phyloP scores from a whole-genome alignment of 208 protist genomes.

The Leishmania braziliensis region DNA sequence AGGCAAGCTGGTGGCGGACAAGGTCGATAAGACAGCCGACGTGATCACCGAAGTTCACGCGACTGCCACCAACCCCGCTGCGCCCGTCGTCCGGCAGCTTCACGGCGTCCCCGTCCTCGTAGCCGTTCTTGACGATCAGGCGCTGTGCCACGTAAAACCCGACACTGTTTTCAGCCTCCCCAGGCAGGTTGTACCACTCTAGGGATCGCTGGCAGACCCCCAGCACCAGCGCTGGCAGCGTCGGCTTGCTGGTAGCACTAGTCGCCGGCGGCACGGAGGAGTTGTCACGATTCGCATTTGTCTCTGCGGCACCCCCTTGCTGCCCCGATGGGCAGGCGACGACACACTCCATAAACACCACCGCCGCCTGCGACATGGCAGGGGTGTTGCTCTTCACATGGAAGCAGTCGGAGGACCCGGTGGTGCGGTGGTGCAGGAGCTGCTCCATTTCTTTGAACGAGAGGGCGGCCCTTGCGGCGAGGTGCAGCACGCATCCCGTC shows the following conservation, averaged over 20 bases:
- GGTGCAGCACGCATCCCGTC: conserved; percentile 25
- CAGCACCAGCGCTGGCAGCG: conserved; percentile 46
- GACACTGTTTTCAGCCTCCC: conserved; percentile 66
- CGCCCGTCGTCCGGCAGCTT: conserved; percentile 28
- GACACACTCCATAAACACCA: conserved; percentile 75
- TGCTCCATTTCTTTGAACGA: conserved; percentile 33
- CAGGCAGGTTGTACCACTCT: conserved; percentile 54
- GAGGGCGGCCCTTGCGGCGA: conserved; percentile 18
- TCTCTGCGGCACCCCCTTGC: neutral
- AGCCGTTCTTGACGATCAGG: conserved; percentile 64
- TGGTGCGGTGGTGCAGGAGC: conserved; percentile 21
- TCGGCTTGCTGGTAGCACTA: neutral
- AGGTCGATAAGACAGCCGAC: conserved; percentile 80
- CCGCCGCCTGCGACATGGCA: conserved; percentile 43
- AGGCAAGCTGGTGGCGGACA: conserved; percentile 56
- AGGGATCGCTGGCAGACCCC: conserved; percentile 57
- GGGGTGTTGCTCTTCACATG: conserved; percentile 67
- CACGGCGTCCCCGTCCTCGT: conserved; percentile 44
- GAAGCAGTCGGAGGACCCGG: conserved; percentile 36
- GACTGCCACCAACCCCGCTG: conserved; percentile 14
- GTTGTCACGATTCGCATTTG: neutral
- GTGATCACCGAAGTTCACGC: conserved; percentile 50
- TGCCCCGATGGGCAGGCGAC: neutral
- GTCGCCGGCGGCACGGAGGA: neutral
- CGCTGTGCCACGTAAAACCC: conserved; percentile 69